These are phyloP conservation scores for Craspedostauros australis DNA, from an alignment of 108 stramenopile species.

Conservation along the genomic window DNA sequence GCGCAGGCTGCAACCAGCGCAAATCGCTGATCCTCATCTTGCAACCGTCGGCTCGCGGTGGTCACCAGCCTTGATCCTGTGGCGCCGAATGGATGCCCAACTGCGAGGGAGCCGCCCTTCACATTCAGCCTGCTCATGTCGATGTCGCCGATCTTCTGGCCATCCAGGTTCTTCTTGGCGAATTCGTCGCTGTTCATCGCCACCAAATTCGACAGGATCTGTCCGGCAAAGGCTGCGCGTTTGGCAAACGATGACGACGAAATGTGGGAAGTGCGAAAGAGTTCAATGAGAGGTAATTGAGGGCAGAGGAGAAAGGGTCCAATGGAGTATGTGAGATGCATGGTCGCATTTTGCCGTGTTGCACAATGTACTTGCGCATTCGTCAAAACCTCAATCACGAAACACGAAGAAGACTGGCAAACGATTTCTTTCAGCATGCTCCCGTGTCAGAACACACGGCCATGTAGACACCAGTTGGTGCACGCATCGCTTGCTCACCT, in stretches of 20 bases:
- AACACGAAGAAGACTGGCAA: no score
- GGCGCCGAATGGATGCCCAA: conserved; percentile 99
- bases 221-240: conserved; percentile 97
- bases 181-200: conserved; percentile 94
- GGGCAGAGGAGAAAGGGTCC: no score
- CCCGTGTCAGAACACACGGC: neutral
- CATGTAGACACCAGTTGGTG: neutral
- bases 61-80: conserved; percentile 90
- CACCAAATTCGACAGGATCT: conserved; percentile 92
- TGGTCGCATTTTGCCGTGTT: no score
- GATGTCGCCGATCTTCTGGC: conserved; percentile 84
- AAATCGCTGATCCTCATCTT: conserved; percentile 88
- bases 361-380: no score
- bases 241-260: no score
- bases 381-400: no score
- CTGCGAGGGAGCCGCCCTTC: conserved; percentile 92
- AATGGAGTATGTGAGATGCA: no score
- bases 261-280: no score
- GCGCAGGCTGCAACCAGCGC: conserved; percentile 97
- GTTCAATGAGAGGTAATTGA: no score
- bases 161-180: conserved; percentile 81
- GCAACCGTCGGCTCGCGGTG: conserved; percentile 93
- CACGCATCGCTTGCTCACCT: conserved; percentile 18
- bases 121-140: conserved; percentile 93
- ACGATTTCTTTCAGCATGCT: neutral